A percentile compares a stretch with the other conserved stretches of the same genome.
These are phyloP conservation scores for Sherardia arvensis DNA, from an alignment of 257 asterid species.

Conservation along the genomic window DNA sequence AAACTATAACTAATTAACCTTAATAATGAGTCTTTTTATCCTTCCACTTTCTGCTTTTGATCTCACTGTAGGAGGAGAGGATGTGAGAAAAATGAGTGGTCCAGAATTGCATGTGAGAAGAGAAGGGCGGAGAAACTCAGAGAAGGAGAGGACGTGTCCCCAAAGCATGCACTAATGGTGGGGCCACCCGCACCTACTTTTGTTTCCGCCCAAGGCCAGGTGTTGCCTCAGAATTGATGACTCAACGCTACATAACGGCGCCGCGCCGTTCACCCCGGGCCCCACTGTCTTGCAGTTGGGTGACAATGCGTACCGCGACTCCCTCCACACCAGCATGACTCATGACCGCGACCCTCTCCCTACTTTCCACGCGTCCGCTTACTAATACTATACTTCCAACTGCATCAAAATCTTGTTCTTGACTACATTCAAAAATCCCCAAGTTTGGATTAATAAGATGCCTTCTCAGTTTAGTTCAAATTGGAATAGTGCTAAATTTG, in stretches of 20 bases:
- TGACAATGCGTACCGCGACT: conserved; percentile 16
- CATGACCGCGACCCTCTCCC: conserved; percentile 18
- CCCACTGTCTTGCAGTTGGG: conserved; percentile 30
- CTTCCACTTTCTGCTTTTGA: too few relatives aligned
- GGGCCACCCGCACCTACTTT: conserved; percentile 13
- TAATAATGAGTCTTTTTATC: too few relatives aligned
- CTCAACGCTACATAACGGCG: conserved; percentile 28
- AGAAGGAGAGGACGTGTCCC: conserved; percentile 31
- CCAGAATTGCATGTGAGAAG: conserved; percentile 11
- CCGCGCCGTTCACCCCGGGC: conserved; percentile 29
- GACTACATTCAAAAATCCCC: too few relatives aligned
- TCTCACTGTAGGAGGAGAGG: too few relatives aligned
- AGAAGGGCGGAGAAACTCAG: neutral
- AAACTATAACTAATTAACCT: too few relatives aligned
- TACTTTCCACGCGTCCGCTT: conserved; percentile 32
- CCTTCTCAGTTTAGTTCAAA: too few relatives aligned
- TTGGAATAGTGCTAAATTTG: too few relatives aligned
- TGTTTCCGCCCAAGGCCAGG: conserved; percentile 21
- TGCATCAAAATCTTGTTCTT: too few relatives aligned
- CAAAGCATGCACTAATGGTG: neutral
- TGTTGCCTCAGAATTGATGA: conserved; percentile 25
- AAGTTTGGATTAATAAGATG: too few relatives aligned
- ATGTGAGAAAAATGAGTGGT: neutral
- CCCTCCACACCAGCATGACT: conserved; percentile 12
- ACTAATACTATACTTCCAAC: neutral